Evolutionary conservation across 305 asterid species (phyloP).

Genomic region (Solanum hybrid): DNA sequence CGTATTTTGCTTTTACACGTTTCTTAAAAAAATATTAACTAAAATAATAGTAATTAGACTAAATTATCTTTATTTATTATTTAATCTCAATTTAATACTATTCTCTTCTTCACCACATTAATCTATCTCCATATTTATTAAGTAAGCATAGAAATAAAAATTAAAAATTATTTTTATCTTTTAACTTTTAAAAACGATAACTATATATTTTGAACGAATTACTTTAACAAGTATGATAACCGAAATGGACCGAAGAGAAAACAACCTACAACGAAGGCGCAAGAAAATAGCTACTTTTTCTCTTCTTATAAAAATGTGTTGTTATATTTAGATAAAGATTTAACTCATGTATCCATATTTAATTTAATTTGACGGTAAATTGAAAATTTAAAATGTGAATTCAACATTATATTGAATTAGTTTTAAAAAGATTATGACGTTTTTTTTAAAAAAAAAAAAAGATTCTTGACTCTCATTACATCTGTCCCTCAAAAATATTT

Average conservation of each 20-base stretch:
- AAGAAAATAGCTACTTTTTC: too few relatives aligned
- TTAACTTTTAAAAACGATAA: background rate
- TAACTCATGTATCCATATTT: background rate
- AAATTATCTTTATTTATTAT: background rate
- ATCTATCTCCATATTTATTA: background rate
- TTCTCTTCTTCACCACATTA: background rate
- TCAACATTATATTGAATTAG: background rate
- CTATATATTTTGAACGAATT: background rate
- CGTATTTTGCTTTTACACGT: background rate
- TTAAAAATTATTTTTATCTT: background rate
- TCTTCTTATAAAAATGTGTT: background rate
- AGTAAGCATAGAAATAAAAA: background rate
- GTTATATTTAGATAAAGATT: background rate
- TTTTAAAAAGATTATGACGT: background rate
- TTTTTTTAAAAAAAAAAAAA: background rate
- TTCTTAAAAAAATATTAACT: background rate
- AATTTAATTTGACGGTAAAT: background rate
- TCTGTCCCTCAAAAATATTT: background rate
- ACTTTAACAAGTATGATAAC: background rate
- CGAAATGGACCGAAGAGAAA: background rate
- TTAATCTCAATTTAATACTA: background rate
- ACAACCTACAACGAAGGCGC: too few relatives aligned
- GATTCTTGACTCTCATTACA: background rate
- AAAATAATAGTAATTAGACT: background rate
- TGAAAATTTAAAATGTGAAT: background rate